A percentile compares a stretch with the other conserved stretches of the same genome.
phyloP scores from a whole-genome alignment of 2,329 filamentous ascomycete species.

The Cylindrodendrum hubeiense region DNA sequence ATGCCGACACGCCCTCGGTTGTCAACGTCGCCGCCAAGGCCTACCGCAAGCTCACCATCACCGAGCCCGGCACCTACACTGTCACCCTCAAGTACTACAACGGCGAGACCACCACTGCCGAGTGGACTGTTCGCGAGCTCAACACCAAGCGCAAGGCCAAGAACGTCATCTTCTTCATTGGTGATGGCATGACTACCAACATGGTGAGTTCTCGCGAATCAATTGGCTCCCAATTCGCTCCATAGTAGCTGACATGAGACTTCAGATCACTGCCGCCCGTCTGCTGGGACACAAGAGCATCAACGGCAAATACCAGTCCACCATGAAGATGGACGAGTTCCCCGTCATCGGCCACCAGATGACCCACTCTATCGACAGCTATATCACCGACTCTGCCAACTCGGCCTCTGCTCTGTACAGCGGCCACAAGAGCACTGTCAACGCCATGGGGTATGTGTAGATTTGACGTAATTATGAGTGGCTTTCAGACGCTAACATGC shows the following conservation, averaged over 20 bases:
- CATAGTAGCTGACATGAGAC: constrained; percentile 20
- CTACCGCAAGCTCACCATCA: constrained; percentile 80
- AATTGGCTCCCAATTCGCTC: not conserved
- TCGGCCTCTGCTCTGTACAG: constrained; percentile 85
- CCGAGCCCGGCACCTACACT: constrained; percentile 83
- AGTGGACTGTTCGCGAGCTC: constrained; percentile 82
- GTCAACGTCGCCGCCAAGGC: constrained; percentile 86
- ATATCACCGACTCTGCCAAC: constrained; percentile 90
- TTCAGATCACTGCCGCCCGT: constrained; percentile 78
- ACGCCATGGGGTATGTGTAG: constrained; percentile 74
- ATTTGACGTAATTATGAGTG: not conserved
- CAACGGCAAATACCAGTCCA: constrained; percentile 86
- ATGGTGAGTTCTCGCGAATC: constrained; percentile 59
- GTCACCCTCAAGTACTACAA: constrained; percentile 83
- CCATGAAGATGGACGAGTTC: constrained; percentile 84
- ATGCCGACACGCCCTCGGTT: constrained; percentile 75
- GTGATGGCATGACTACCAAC: constrained; percentile 80
- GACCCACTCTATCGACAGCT: constrained; percentile 87
- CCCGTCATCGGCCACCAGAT: constrained; percentile 90
- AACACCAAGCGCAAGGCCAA: constrained; percentile 80
- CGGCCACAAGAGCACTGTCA: constrained; percentile 87
- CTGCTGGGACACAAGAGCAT: constrained; percentile 84
- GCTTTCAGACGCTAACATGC: constrained; percentile 16
- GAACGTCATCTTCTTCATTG: constrained; percentile 89
- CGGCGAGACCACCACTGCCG: constrained; percentile 76